These are phyloP conservation scores for Hypoxylon subgilvum DNA, from an alignment of 495 filamentous ascomycete genomes.

Conservation along the genomic window DNA sequence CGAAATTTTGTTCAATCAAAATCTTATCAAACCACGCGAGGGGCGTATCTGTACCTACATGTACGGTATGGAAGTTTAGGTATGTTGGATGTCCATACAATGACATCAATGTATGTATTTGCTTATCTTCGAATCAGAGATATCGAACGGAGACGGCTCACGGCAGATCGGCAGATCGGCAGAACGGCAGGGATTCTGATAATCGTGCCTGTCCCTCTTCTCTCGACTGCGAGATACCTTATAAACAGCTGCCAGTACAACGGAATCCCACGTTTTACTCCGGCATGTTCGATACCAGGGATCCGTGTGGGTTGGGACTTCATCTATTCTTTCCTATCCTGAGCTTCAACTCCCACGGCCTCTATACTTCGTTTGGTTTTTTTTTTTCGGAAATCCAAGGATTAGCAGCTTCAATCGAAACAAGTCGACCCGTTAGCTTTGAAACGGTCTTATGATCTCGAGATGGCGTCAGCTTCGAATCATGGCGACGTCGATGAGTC, in stretches of 20 bases:
- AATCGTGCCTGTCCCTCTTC: slow-evolving; percentile 4
- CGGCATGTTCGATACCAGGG: slow-evolving; percentile 8
- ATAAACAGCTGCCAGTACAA: slow-evolving; percentile 19
- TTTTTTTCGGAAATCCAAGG: too few relatives aligned
- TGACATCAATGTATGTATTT: background rate
- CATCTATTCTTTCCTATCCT: background rate
- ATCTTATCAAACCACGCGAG: too few relatives aligned
- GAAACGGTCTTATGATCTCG: background rate
- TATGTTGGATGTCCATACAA: too few relatives aligned
- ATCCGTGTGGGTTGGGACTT: slow-evolving; percentile 7
- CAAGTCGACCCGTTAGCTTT: too few relatives aligned
- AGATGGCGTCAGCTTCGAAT: slow-evolving; percentile 24
- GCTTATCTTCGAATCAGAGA: slow-evolving; percentile 29
- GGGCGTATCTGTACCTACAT: too few relatives aligned
- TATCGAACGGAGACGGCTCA: slow-evolving; percentile 15
- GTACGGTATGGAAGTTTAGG: too few relatives aligned
- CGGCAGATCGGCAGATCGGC: slow-evolving; percentile 36
- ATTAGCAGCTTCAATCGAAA: too few relatives aligned
- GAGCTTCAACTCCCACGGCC: background rate
- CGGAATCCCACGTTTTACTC: slow-evolving; percentile 16
- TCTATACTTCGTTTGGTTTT: too few relatives aligned
- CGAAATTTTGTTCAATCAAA: too few relatives aligned
- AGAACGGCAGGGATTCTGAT: slow-evolving; percentile 34
- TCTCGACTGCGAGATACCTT: background rate
- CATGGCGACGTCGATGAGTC: slow-evolving; percentile 47